These are phyloP conservation scores for Exophiala sp. DNA, from an alignment of 2,329 filamentous ascomycete genomes.

Conservation along the genomic window DNA sequence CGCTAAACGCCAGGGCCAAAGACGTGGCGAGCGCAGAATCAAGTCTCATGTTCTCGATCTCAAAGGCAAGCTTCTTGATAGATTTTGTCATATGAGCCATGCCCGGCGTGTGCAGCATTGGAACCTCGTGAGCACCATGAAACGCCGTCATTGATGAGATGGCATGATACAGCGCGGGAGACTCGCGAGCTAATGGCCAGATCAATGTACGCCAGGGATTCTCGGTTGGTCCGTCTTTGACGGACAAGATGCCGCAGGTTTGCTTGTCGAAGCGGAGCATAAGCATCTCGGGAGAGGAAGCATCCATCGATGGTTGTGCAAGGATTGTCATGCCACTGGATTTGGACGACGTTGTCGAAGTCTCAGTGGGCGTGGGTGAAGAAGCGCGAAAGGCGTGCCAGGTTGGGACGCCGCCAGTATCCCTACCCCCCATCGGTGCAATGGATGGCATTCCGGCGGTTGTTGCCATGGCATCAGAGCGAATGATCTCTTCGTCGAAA, in stretches of 20 bases:
- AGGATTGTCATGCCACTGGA: conserved; percentile 27
- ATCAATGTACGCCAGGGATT: conserved; percentile 69
- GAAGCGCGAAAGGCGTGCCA: conserved; percentile 24
- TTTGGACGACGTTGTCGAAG: conserved; percentile 32
- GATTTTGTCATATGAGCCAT: conserved; percentile 67
- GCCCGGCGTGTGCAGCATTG: conserved; percentile 57
- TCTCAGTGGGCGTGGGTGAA: conserved; percentile 36
- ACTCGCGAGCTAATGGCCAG: conserved; percentile 65
- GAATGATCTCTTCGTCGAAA: conserved; percentile 57
- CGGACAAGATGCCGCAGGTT: conserved; percentile 67
- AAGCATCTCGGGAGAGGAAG: conserved; percentile 58
- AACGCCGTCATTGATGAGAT: conserved; percentile 67
- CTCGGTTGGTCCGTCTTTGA: conserved; percentile 66
- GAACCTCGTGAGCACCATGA: conserved; percentile 50
- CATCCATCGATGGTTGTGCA: conserved; percentile 46
- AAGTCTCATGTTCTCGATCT: conserved; percentile 58
- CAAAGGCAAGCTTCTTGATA: conserved; percentile 56
- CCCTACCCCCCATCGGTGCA: neutral
- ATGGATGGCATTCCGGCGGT: conserved; percentile 8
- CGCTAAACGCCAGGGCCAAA: conserved; percentile 64
- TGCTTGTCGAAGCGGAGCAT: conserved; percentile 61
- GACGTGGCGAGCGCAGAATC: conserved; percentile 65
- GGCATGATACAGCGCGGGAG: conserved; percentile 64
- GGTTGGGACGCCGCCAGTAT: neutral
- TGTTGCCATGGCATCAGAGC: conserved; percentile 28